Evolutionary conservation across 495 filamentous ascomycete genomes (phyloP).

Genomic region (Penicillium angulare): DNA sequence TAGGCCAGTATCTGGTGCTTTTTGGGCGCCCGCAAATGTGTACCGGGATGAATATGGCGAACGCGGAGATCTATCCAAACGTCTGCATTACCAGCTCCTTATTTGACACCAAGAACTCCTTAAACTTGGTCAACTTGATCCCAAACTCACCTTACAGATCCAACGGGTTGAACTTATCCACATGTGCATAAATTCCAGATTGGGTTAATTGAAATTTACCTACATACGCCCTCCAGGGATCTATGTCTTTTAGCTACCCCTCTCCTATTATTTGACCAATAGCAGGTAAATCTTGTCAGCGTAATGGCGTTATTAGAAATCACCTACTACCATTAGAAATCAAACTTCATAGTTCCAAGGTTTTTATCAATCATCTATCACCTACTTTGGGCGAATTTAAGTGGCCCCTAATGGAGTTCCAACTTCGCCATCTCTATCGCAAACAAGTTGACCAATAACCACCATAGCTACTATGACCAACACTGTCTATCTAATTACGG

Average conservation of each 20-base stretch:
- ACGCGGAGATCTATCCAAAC: not conserved
- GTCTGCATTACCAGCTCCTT: constrained; percentile 1
- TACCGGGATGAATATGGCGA: too few species aligned
- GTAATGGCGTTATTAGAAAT: not conserved
- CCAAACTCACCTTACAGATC: not conserved
- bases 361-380: not conserved
- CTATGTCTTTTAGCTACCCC: too few species aligned
- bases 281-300: not conserved
- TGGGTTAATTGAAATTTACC: not conserved
- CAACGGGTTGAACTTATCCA: not conserved
- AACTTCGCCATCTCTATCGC: not conserved
- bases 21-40: too few species aligned
- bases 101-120: not conserved
- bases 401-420: not conserved
- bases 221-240: too few species aligned
- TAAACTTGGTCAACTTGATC: not conserved
- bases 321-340: not conserved
- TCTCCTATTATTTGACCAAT: too few species aligned
- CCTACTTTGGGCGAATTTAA: not conserved
- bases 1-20: too few species aligned
- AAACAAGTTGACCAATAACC: not conserved
- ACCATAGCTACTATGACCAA: constrained; percentile 16
- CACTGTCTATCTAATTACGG: constrained; percentile 13
- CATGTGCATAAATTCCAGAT: too few species aligned
- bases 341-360: not conserved